Evolutionary conservation across 495 filamentous ascomycete species (phyloP).

Genomic region (Melanomma pulvis-pyrius): DNA sequence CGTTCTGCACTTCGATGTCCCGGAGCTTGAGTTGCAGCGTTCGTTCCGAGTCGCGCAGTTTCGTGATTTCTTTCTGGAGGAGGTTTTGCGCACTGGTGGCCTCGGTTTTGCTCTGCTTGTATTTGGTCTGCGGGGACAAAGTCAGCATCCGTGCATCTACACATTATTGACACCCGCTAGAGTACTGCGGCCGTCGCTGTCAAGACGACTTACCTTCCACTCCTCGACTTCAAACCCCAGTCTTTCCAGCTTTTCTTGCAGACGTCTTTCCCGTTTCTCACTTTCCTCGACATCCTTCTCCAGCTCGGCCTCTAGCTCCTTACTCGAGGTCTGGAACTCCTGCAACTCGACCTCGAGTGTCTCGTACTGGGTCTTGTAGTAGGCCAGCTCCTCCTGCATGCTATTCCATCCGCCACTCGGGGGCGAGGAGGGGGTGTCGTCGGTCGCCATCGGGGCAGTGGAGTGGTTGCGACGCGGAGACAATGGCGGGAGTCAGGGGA

Average conservation of each 20-base stretch:
- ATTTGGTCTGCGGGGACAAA: constrained; percentile 69
- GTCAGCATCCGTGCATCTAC: constrained; percentile 22
- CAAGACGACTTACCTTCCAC: constrained; percentile 77
- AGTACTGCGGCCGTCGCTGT: background rate
- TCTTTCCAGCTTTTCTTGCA: constrained; percentile 83
- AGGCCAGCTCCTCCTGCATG: constrained; percentile 73
- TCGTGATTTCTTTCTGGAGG: constrained; percentile 95
- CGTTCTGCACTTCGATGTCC: constrained; percentile 96
- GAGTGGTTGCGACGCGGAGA: background rate
- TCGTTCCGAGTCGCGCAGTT: constrained; percentile 79
- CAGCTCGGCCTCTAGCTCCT: constrained; percentile 90
- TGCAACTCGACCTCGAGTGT: constrained; percentile 86
- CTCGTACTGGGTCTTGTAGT: constrained; percentile 96
- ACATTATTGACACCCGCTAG: background rate
- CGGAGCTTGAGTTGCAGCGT: constrained; percentile 79
- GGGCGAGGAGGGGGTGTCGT: constrained; percentile 42
- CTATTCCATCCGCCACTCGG: constrained; percentile 38
- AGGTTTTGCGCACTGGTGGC: constrained; percentile 77
- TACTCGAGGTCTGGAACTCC: constrained; percentile 92
- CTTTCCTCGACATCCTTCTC: constrained; percentile 96
- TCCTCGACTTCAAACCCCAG: constrained; percentile 90
- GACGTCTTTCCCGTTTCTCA: constrained; percentile 83
- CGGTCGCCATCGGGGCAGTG: constrained; percentile 27
- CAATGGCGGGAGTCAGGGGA: constrained; percentile 7
- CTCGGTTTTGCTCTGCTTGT: constrained; percentile 91